Percentiles rank a stretch among this genome's conserved stretches.
phyloP scores from a whole-genome alignment of 257 asterid species.

The Solanum sparsipilum region DNA sequence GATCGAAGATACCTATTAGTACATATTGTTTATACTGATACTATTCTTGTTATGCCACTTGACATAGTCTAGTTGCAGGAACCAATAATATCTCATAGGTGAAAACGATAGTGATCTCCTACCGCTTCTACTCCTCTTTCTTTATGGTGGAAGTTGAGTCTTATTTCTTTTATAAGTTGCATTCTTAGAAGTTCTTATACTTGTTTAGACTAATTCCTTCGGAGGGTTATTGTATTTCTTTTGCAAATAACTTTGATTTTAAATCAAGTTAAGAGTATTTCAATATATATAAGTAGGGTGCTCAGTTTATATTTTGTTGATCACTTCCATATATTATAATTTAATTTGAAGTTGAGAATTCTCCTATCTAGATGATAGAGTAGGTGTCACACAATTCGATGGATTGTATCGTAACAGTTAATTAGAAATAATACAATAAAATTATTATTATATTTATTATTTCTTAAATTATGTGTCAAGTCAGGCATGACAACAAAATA shows the following conservation, averaged over 20 bases:
- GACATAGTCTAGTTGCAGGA: neutral
- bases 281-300: neutral
- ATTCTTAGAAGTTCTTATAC: neutral
- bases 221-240: neutral
- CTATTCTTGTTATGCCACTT: neutral
- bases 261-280: neutral
- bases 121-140: too few relatives aligned
- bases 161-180: too few relatives aligned
- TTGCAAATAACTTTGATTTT: neutral
- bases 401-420: too few relatives aligned
- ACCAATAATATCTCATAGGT: neutral
- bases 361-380: neutral
- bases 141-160: neutral
- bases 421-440: too few relatives aligned
- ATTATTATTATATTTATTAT: too few relatives aligned
- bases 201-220: neutral
- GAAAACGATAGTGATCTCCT: neutral
- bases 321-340: neutral
- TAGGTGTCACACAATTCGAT: too few relatives aligned
- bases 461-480: too few relatives aligned
- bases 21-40: too few relatives aligned
- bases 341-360: neutral
- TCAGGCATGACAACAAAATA: too few relatives aligned
- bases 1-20: neutral
- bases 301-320: neutral